These are phyloP conservation scores for Toxicodendron radicans DNA, from an alignment of 345 rosid genomes.

Conservation along the genomic window DNA sequence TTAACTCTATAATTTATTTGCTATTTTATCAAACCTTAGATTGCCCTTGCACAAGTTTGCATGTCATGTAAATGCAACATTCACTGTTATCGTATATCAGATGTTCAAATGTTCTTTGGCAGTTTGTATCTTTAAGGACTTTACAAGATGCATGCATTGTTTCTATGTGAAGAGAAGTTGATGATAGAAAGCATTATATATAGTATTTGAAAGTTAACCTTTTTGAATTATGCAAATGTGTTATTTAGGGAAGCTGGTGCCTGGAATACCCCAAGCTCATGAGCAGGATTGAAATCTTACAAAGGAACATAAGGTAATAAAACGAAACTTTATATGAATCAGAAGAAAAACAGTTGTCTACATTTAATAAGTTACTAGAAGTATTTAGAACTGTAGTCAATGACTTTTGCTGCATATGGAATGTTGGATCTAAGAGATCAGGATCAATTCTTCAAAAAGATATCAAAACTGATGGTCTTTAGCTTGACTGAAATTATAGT, in stretches of 20 bases:
- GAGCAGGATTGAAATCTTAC: constrained; percentile 57
- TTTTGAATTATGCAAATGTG: neutral
- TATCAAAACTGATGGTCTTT: neutral
- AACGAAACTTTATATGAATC: neutral
- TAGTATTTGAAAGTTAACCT: neutral
- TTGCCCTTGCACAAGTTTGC: no score
- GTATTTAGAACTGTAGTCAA: neutral
- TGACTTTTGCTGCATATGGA: neutral
- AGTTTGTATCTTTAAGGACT: neutral
- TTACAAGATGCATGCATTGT: neutral
- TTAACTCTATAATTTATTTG: no score
- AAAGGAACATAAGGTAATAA: constrained; percentile 59
- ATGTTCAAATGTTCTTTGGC: neutral
- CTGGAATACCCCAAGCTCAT: constrained; percentile 57
- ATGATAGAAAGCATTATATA: neutral
- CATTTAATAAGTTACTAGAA: no score
- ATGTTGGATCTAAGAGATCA: neutral
- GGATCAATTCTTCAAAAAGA: neutral
- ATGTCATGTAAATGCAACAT: neutral
- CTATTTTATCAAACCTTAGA: no score
- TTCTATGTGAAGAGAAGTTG: neutral
- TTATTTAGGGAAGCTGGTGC: constrained; percentile 52
- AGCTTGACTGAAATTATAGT: neutral
- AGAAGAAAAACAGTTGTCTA: neutral
- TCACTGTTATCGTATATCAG: neutral